These are phyloP conservation scores for Nicotiana noctiflora DNA, from an alignment of 257 asterid genomes.

Conservation along the genomic window DNA sequence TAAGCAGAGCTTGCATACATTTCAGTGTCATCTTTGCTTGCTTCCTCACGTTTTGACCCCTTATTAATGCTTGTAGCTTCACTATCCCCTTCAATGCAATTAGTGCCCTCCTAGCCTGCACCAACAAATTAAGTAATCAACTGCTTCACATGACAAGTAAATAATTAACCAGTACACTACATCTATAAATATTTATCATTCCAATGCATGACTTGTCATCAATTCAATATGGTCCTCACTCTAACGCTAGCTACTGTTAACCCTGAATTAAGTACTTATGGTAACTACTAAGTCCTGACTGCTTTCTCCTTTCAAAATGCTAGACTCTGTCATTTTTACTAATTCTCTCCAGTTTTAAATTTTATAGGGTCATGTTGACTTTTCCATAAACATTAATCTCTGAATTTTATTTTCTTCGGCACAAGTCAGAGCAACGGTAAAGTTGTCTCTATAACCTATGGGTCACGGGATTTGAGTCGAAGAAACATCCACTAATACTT, in stretches of 20 bases:
- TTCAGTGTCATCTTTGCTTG: conserved; percentile 84
- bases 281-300: neutral
- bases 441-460: too few relatives aligned
- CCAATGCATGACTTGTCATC: conserved; percentile 4
- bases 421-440: neutral
- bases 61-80: conserved; percentile 79
- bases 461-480: too few relatives aligned
- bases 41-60: conserved; percentile 87
- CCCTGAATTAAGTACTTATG: neutral
- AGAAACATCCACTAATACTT: too few relatives aligned
- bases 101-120: conserved; percentile 86
- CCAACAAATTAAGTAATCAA: neutral
- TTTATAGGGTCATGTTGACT: neutral
- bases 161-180: neutral
- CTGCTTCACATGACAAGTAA: neutral
- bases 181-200: neutral
- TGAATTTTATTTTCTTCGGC: neutral
- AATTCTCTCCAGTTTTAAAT: neutral
- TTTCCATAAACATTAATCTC: neutral
- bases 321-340: neutral
- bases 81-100: conserved; percentile 83
- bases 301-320: neutral
- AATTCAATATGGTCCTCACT: conserved; percentile 7
- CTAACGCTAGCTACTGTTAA: conserved; percentile 1
- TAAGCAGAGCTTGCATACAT: conserved; percentile 90